Evolutionary conservation across 768 basidiomycete genomes (phyloP).

Genomic region (Tephrocybe sp.): DNA sequence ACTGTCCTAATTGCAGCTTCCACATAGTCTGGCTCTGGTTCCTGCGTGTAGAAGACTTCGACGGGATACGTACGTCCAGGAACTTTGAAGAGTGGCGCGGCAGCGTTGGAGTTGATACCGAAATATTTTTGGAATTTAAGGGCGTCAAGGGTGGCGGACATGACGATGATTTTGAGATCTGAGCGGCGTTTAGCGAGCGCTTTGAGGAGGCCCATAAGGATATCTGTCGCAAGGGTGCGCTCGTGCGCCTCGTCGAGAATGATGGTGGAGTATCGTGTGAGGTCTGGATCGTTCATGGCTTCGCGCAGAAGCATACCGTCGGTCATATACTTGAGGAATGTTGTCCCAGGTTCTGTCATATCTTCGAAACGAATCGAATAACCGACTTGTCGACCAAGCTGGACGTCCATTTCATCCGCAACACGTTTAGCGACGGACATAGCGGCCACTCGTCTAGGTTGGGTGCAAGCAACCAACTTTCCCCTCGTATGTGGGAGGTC

Average conservation of each 20-base stretch:
- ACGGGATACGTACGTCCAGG: constrained; percentile 94
- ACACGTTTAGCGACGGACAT: constrained; percentile 99
- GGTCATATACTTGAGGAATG: constrained; percentile 99
- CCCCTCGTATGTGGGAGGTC: constrained; percentile 89
- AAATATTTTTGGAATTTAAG: constrained; percentile 98
- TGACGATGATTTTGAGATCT: constrained; percentile 96
- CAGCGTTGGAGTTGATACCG: constrained; percentile 38
- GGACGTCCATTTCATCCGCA: constrained; percentile 98
- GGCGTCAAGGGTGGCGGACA: constrained; percentile 97
- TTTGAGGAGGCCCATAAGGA: constrained; percentile 96
- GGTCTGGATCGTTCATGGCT: constrained; percentile 93
- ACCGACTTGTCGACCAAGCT: constrained; percentile 91
- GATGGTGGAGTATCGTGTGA: constrained; percentile 92
- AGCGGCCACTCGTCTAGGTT: constrained; percentile 93
- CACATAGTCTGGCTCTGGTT: constrained; percentile 93
- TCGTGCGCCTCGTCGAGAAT: constrained; percentile 99
- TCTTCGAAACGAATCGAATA: constrained; percentile 99
- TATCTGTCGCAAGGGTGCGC: constrained; percentile 95
- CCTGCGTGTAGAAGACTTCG: constrained; percentile 91
- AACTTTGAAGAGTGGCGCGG: constrained; percentile 84
- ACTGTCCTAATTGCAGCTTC: constrained; percentile 96
- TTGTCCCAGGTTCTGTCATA: constrained; percentile 84
- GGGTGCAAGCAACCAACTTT: constrained; percentile 94
- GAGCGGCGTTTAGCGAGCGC: constrained; percentile 70
- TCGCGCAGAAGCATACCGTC: constrained; percentile 99